Evolutionary conservation across 345 rosid species (phyloP), one percentile per base, ranked within the genome.

Genomic region (Turritis glabra): DNA sequence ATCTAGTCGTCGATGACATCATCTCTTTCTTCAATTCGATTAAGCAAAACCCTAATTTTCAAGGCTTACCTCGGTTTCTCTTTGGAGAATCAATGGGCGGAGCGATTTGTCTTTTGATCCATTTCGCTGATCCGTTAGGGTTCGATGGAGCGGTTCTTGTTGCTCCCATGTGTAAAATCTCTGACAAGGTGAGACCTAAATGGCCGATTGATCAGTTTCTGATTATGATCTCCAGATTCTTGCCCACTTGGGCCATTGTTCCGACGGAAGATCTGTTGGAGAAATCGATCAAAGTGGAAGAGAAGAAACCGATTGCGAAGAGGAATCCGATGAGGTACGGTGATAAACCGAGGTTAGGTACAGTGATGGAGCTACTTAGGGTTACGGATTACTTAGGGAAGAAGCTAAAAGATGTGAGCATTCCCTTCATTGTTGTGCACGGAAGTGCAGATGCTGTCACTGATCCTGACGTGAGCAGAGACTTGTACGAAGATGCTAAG

Each of bases 51-150:
- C 84, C 90, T 0, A 10, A 54, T 0, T 81, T 79, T n/a, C 14
- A 47, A 9, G 79, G 77, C 51, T 69, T 88, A 32, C 95, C 92
- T 14, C 79, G 83, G 25, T 91, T 94, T 66, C 80, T 89, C 7
- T 87, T 79, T 17, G 94, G 96, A 2, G 97, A 94, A 73, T 93
- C 97, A 4, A 86, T 89, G 96, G 96, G 97, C 15, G 97, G 88
- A 4, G 98, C 95, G 2, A 82, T 87, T 68, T 83, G 83, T 72
- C 84, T 94, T 12, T 35, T 88, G 65, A 73, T 81, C 29, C 94
- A 89, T 75, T 80, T 93, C 22, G 80, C 85, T 1, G 87, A 84
- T 63, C 87, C 80, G 2, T 33, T 21, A 15, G 88, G 83, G 57
- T 91, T 89, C 63, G 81, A 78, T 8, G 96, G 98, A 4, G 94